Evolutionary conservation across 768 basidiomycete species (phyloP), one percentile per base, ranked within the genome.

Genomic region (Ramaria sp.): DNA sequence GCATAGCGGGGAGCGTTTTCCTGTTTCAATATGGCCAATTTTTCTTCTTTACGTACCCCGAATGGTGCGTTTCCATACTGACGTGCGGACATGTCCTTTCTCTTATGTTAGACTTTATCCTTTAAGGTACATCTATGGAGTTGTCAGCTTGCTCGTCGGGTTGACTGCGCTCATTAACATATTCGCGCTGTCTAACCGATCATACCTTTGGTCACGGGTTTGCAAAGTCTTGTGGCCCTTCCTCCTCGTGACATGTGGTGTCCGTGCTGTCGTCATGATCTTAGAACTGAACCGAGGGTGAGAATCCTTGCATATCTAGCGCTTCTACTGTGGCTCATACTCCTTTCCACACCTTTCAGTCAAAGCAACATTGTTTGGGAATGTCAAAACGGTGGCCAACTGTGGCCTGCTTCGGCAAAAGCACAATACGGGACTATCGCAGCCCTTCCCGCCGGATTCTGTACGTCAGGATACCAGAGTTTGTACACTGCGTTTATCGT

Each of bases 181-280:
- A 59, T 64, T 82, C 50, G 81, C 83, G 38, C 73, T 85, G 45
- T 79, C 78, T 32, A 85, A 81, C 64, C 74, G 78, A 70, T 85
- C 85, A 55, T 82, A 81, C 68, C 75, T 78, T 60, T 86, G 81
- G 78, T 75, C 75, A 52, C 73, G 81, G 59, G 81, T 76, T 3
- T 72, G 73, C 67, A 78, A 78, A 61, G 80, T 82, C 70, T 59
- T 82, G 34, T 87, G 83, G 85, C 82, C 83, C 2, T 81, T 85
- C 65, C 56, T 84, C 55, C 80, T 87, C 62, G 71, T 84, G 66
- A 75, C 82, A 56, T 73, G 70, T 62, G 78, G 77, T 25, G 64
- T 86, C 55, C 78, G 84, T 56, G 81, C 78, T 39, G 81, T 82
- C 63, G 63, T 84, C 57, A 86, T 86, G 79, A 82, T 85, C 64